Evolutionary conservation across 192 early-diverging fungal genomes (phyloP), one percentile per base, ranked within the genome.

Genomic region (Fimicolochytrium jonesii): DNA sequence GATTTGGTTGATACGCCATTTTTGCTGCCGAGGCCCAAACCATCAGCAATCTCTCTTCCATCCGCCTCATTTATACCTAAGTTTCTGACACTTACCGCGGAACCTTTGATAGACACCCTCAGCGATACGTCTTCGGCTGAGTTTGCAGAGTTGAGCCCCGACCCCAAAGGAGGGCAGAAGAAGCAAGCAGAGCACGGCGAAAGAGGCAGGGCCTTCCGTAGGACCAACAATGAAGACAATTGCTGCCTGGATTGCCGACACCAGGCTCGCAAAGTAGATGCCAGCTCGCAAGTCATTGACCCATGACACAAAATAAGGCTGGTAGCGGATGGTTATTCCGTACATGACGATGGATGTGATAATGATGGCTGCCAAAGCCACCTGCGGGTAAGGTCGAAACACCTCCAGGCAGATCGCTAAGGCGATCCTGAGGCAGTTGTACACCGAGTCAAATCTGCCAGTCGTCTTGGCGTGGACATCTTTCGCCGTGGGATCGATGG

Each of bases 201-300:
- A 56, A 0, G 53, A 26, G 3, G 43, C 42, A 0, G 30, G 10
- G 44, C 42, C 32, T 1, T 42, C 43, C 13, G 44, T 55, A 17
- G 31, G 15, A 22, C 43, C 29, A 6, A 6, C 22, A 4, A n/a
- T 42, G 20, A 47, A 44, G 10, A 53, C 50, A 20, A 66, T 46
- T 33, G n/a, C 54, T 7, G 64, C 41, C 45, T 56, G 64, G 2
- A 66, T 51, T 1, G 54, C 55, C 0, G 64, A 56, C 2, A n/a
- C 33, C 32, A 45, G 22, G 22, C 53, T 34, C 10, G 42, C 41
- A n/a, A 18, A n/a, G 26, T 57, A 57, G 17, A 66, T 66, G 6
- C 53, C 64, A 25, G 15, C 17, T 37, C 64, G 64, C 0, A 66
- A 2, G 25, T 66, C 64, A 45, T 66, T 66, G 30, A 66, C 32